phyloP scores from a whole-genome alignment of 2,329 filamentous ascomycete species.

The Microcyclosporella mali region DNA sequence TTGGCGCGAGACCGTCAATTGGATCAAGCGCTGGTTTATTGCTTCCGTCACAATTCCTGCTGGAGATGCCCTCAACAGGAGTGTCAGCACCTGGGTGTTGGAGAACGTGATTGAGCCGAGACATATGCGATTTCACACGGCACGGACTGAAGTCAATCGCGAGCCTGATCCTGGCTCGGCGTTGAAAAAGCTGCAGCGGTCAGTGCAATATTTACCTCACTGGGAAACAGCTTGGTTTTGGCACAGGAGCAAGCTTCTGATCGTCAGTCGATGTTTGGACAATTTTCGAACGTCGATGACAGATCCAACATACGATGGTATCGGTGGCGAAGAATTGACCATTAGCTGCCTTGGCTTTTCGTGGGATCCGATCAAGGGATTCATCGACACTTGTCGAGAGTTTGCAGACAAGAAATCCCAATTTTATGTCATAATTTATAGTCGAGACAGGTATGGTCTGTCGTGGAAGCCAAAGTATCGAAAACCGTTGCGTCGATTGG shows the following conservation, averaged over 20 bases:
- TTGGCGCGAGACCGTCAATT: constrained; percentile 17
- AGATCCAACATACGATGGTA: constrained; percentile 21
- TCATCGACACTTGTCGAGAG: constrained; percentile 37
- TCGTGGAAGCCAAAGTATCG: constrained; percentile 27
- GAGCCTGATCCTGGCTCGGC: constrained; percentile 17
- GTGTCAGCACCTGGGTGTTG: constrained; percentile 21
- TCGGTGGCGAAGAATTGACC: constrained; percentile 24
- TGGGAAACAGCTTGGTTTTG: constrained; percentile 22
- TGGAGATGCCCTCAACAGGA: constrained; percentile 20
- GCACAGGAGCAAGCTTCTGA: constrained; percentile 15
- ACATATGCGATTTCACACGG: constrained; percentile 19
- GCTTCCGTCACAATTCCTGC: constrained; percentile 20
- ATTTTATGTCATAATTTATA: constrained; percentile 36
- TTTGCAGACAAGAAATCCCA: constrained; percentile 34
- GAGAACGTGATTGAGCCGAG: constrained; percentile 20
- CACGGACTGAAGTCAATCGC: constrained; percentile 18
- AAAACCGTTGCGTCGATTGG: constrained; percentile 60
- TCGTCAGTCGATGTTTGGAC: constrained; percentile 14
- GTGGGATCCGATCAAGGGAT: constrained; percentile 40
- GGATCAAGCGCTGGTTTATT: constrained; percentile 21
- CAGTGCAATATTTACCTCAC: constrained; percentile 20
- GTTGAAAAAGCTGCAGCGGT: constrained; percentile 19
- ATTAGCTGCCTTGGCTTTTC: constrained; percentile 42
- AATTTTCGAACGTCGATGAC: constrained; percentile 17
- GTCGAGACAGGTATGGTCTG: constrained; percentile 35